These are phyloP conservation scores for Talaromyces borbonicus DNA, from an alignment of 495 filamentous ascomycete species.

Conservation along the genomic window DNA sequence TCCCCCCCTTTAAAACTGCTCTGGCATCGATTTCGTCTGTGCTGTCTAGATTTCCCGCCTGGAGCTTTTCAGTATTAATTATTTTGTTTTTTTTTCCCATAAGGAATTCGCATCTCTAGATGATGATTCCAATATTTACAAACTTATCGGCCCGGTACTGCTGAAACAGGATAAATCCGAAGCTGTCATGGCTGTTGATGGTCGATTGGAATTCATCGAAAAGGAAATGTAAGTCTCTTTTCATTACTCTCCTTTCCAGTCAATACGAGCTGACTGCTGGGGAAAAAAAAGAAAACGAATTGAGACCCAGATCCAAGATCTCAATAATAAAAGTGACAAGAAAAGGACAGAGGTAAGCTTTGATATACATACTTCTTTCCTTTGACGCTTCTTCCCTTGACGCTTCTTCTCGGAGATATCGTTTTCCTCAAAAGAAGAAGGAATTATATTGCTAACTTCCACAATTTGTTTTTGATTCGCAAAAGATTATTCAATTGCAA, in stretches of 20 bases:
- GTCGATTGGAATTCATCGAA: slow-evolving; percentile 81
- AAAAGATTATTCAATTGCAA: slow-evolving; percentile 38
- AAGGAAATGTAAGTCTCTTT: slow-evolving; percentile 70
- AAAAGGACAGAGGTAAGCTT: slow-evolving; percentile 58
- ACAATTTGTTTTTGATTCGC: background rate
- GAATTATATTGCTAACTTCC: background rate
- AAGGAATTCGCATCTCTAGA: slow-evolving; percentile 75
- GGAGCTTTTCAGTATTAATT: too few relatives aligned
- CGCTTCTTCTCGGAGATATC: too few relatives aligned
- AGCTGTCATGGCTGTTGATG: slow-evolving; percentile 79
- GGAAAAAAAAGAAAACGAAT: slow-evolving; percentile 57
- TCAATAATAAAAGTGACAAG: slow-evolving; percentile 71
- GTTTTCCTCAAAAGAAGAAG: too few relatives aligned
- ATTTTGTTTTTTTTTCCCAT: too few relatives aligned
- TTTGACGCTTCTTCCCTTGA: background rate
- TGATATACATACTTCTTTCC: background rate
- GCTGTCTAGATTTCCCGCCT: too few relatives aligned
- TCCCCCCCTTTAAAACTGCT: too few relatives aligned
- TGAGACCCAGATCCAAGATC: slow-evolving; percentile 68
- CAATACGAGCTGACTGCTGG: background rate
- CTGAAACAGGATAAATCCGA: slow-evolving; percentile 89
- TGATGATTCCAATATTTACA: slow-evolving; percentile 83
- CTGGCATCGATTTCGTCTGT: too few relatives aligned
- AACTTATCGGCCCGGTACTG: slow-evolving; percentile 84
- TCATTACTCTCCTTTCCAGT: background rate